These are phyloP conservation scores for Agaricus blazei DNA, from an alignment of 768 basidiomycete species.

Conservation along the genomic window DNA sequence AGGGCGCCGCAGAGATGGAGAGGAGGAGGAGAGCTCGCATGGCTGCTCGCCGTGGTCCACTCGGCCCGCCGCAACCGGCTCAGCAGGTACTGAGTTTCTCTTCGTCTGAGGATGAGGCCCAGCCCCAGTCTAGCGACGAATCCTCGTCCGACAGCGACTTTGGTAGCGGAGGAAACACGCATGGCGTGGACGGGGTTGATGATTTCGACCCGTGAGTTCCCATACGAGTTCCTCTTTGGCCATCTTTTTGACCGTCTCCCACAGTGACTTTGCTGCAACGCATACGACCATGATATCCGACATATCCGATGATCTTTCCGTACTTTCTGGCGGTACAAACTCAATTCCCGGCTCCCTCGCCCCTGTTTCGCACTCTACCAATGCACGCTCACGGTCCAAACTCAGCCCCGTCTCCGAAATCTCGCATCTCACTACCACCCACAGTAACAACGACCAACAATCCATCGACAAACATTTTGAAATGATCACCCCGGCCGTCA, in stretches of 20 bases:
- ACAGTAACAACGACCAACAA: background rate
- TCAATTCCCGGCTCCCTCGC: conserved; percentile 55
- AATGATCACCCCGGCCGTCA: conserved; percentile 20
- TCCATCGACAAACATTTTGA: conserved; percentile 15
- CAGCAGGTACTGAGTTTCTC: conserved; percentile 31
- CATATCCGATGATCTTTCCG: conserved; percentile 57
- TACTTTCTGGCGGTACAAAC: conserved; percentile 46
- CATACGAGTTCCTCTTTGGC: background rate
- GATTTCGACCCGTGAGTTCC: conserved; percentile 75
- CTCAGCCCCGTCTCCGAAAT: conserved; percentile 62
- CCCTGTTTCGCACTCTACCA: conserved; percentile 40
- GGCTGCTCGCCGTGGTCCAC: conserved; percentile 51
- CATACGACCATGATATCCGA: conserved; percentile 49
- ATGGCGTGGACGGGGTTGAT: conserved; percentile 57
- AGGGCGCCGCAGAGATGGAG: conserved; percentile 85
- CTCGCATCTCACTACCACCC: conserved; percentile 1
- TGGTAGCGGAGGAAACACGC: conserved; percentile 41
- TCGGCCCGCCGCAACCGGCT: conserved; percentile 25
- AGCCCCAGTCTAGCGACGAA: conserved; percentile 40
- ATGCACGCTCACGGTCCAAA: conserved; percentile 37
- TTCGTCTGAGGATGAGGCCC: conserved; percentile 54
- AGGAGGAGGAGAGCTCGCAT: conserved; percentile 60
- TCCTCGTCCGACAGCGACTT: conserved; percentile 41
- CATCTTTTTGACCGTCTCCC: background rate
- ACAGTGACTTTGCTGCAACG: conserved; percentile 65